These are phyloP conservation scores for Trametes sanguinea DNA, from an alignment of 768 basidiomycete species.

Conservation along the genomic window DNA sequence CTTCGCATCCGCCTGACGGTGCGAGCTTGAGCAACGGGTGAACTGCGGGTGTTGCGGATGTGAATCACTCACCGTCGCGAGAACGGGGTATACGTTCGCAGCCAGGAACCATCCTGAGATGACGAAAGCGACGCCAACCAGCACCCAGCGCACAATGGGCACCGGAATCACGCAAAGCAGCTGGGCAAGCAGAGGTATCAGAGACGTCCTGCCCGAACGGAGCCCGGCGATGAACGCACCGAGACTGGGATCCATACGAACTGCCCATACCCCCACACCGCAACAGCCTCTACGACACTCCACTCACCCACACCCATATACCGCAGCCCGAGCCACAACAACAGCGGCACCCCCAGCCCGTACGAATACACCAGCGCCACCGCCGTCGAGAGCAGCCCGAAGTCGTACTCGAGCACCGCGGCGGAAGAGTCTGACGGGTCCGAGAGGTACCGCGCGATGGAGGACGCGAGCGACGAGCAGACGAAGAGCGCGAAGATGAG, in stretches of 20 bases:
- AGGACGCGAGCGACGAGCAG: conserved; percentile 88
- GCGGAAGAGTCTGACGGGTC: conserved; percentile 39
- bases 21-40: not conserved
- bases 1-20: conserved; percentile 77
- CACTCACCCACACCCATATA: conserved; percentile 91
- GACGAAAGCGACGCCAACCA: conserved; percentile 70
- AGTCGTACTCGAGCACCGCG: conserved; percentile 74
- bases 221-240: conserved; percentile 43
- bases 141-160: conserved; percentile 77
- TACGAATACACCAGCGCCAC: conserved; percentile 86
- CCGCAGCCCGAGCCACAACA: conserved; percentile 82
- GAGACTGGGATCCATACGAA: conserved; percentile 90
- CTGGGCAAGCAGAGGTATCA: conserved; percentile 36
- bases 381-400: conserved; percentile 80
- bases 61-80: conserved; percentile 65
- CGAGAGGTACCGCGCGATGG: conserved; percentile 85
- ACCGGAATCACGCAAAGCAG: conserved; percentile 86
- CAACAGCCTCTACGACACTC: conserved; percentile 80
- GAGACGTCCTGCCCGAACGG: too few relatives aligned
- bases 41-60: not conserved
- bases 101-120: conserved; percentile 88
- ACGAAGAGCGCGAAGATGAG: conserved; percentile 92
- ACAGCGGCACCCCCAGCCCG: conserved; percentile 76
- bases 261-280: conserved; percentile 79
- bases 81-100: conserved; percentile 85